A percentile compares a stretch with the other conserved stretches of the same genome.
Conservation (phyloP, 163 green algal genomes). For the Scenedesmus sp. region DNA sequence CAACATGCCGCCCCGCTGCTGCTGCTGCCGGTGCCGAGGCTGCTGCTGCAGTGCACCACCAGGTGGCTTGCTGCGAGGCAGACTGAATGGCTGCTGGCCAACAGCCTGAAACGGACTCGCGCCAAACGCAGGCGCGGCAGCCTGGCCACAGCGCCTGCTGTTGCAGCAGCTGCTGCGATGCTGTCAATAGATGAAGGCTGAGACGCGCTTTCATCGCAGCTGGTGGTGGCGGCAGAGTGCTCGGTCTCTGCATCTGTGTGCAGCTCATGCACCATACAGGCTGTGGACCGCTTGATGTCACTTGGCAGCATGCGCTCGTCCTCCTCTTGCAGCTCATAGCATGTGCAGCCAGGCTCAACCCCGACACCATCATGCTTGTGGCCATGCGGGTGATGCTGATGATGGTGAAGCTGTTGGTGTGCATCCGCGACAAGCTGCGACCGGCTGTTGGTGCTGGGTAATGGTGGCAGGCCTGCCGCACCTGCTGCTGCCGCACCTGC, state of each 20-base stretch:
- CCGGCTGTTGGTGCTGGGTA: background rate
- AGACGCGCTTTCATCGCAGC: background rate
- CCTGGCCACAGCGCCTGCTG: background rate
- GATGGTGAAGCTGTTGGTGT: background rate
- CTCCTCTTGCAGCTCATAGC: conserved; percentile 25
- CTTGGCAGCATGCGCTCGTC: conserved; percentile 18
- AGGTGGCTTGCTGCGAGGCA: background rate
- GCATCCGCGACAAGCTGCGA: too few species aligned
- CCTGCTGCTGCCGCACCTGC: background rate
- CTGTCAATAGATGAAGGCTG: background rate
- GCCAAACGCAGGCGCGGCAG: conserved; percentile 5
- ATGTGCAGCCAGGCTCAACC: background rate
- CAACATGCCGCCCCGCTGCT: background rate
- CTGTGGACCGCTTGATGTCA: conserved; percentile 11
- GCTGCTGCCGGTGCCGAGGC: background rate
- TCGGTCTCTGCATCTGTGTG: conserved; percentile 32
- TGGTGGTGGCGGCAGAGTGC: background rate
- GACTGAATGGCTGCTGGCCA: background rate
- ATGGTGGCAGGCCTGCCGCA: background rate
- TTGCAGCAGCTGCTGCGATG: background rate
- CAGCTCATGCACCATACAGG: conserved; percentile 37
- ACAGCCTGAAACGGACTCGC: background rate
- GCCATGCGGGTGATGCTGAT: background rate
- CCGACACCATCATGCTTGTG: background rate
- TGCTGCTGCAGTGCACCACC: background rate